phyloP scores from a whole-genome alignment of 2,329 filamentous ascomycete genomes.

The Ophiostoma triangulosporum region DNA sequence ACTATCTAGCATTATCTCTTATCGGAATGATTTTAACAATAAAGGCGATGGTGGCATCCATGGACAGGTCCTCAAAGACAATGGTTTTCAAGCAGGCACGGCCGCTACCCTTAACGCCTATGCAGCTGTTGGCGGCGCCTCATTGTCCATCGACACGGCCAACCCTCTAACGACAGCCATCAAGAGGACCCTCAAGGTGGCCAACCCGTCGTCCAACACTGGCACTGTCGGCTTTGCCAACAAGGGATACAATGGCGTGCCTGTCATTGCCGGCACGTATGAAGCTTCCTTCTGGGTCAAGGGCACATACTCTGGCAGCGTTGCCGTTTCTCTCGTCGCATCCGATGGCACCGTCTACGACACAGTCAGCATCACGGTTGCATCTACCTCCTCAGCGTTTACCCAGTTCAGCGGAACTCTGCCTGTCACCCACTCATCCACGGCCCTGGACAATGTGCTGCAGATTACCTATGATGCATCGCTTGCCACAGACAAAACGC shows the following conservation, averaged over 20 bases:
- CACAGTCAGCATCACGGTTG: neutral
- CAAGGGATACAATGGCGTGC: neutral
- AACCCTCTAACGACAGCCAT: neutral
- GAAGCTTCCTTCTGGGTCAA: neutral
- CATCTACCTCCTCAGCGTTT: neutral
- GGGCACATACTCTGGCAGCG: neutral
- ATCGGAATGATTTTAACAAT: neutral
- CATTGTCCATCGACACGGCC: neutral
- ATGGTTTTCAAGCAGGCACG: neutral
- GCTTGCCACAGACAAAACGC: neutral
- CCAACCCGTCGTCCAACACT: neutral
- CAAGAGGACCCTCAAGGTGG: neutral
- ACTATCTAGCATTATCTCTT: too few species aligned
- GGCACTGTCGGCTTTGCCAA: neutral
- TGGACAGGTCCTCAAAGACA: neutral
- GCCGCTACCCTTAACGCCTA: neutral
- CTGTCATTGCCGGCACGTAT: neutral
- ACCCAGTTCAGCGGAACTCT: neutral
- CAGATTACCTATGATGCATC: neutral
- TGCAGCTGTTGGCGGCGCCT: neutral
- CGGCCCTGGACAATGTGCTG: neutral
- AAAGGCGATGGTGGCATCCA: neutral
- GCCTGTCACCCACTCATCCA: neutral
- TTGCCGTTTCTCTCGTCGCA: neutral
- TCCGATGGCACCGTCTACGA: neutral